Evolutionary conservation across 768 basidiomycete species (phyloP), one percentile per base, ranked within the genome.

Genomic region (Phylloporus sp.): DNA sequence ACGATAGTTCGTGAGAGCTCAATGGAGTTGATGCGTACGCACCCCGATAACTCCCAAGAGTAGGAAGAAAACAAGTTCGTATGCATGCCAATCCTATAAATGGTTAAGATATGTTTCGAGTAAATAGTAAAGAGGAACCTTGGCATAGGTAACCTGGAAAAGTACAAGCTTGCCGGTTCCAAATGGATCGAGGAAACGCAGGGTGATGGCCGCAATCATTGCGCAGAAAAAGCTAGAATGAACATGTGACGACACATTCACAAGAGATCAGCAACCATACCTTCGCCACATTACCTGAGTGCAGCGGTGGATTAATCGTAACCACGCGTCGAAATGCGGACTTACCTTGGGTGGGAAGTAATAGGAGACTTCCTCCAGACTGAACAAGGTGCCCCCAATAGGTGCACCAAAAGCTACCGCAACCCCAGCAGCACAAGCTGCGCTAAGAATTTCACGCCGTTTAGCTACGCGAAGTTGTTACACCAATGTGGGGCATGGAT

Each of bases 361-460:
- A 67, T 95, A 95, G 5, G 88, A 91, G 6, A 95, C 94, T 68
- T 98, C 95, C 69, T 98, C 95, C 58, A 97, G 71, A 57, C 91
- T 91, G 68, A 95, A 95, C 46, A 95, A 66, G 1, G 91, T 92
- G 12, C 93, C 92, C 22, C 92, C 95, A 41, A 99, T 91, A 1
- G 97, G 97, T 0, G 95, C 95, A 41, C 95, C 95, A 63, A 98
- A 97, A 0, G 95, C 91, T 23, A 98, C 95, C 6, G 95, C 91
- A 11, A 99, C 97, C 26, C 97, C 97, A 22, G 97, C 97, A 6
- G 95, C 97, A 66, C 93, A 91, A 26, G 95, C 94, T 11, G 97
- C 97, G 54, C 91, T 94, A 32, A 99, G 73, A 48, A 99, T 85
- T 72, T 98, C 97, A 43, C 97, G 84, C 40, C 95, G 80, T 67